These are phyloP conservation scores for Phytomonas serpens DNA, from an alignment of 208 protist species.

Conservation along the genomic window DNA sequence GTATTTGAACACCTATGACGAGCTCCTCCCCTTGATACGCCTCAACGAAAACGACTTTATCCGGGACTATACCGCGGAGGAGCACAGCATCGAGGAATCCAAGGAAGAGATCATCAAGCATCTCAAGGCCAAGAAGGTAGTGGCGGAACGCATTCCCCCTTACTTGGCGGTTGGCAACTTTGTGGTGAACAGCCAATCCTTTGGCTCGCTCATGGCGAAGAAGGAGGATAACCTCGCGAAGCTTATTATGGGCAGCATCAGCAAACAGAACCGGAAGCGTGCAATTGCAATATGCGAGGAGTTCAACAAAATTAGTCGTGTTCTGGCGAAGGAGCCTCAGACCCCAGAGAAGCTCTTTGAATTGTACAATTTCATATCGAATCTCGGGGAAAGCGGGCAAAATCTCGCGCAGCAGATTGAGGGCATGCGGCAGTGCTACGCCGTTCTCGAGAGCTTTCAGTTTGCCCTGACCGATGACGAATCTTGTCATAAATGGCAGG, in stretches of 20 bases:
- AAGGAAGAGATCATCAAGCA: slow-evolving; percentile 89
- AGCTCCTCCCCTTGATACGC: slow-evolving; percentile 81
- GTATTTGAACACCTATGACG: slow-evolving; percentile 87
- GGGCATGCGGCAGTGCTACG: slow-evolving; percentile 89
- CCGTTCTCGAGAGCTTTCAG: slow-evolving; percentile 91
- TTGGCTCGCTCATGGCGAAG: slow-evolving; percentile 89
- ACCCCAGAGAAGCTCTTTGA: slow-evolving; percentile 89
- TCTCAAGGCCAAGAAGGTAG: slow-evolving; percentile 76
- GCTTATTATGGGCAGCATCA: slow-evolving; percentile 89
- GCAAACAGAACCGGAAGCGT: slow-evolving; percentile 67
- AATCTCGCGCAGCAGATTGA: slow-evolving; percentile 78
- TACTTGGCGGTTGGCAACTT: slow-evolving; percentile 93
- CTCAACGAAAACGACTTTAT: slow-evolving; percentile 87
- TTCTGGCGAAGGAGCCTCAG: slow-evolving; percentile 77
- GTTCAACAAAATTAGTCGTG: slow-evolving; percentile 82
- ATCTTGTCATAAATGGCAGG: slow-evolving; percentile 90
- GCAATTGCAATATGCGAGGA: slow-evolving; percentile 63
- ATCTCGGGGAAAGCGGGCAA: slow-evolving; percentile 62
- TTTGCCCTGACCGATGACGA: slow-evolving; percentile 91
- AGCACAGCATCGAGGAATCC: slow-evolving; percentile 88
- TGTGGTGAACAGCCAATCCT: slow-evolving; percentile 91
- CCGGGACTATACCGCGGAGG: slow-evolving; percentile 62
- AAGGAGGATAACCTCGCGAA: slow-evolving; percentile 92
- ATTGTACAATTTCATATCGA: slow-evolving; percentile 85
- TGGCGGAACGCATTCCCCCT: slow-evolving; percentile 86